Percentiles rank a stretch among this genome's conserved stretches.
phyloP scores from a whole-genome alignment of 768 basidiomycete genomes.

The Lentinula sp. region DNA sequence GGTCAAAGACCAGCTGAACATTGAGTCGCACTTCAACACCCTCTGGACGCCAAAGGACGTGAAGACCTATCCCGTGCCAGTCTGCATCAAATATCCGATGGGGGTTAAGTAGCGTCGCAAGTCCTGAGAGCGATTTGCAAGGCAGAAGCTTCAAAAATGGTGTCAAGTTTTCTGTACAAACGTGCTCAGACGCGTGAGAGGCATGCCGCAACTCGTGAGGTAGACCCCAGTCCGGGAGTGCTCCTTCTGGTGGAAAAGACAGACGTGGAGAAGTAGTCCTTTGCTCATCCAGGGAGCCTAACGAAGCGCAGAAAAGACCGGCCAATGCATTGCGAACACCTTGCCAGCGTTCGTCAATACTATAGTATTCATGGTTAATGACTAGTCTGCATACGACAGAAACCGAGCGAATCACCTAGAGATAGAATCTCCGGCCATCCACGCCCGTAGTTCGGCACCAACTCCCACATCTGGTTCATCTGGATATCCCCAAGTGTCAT shows the following conservation, averaged over 20 bases:
- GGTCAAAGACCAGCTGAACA: constrained; percentile 76
- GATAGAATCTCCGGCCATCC: constrained; percentile 68
- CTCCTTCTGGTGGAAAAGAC: constrained; percentile 59
- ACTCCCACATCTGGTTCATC: constrained; percentile 70
- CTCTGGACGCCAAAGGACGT: constrained; percentile 57
- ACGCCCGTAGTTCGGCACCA: constrained; percentile 88
- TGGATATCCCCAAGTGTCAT: constrained; percentile 78
- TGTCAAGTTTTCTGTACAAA: constrained; percentile 97
- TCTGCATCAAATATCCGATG: constrained; percentile 84
- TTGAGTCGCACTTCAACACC: constrained; percentile 63
- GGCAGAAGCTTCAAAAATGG: constrained; percentile 94
- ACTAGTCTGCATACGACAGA: background rate
- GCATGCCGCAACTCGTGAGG: constrained; percentile 67
- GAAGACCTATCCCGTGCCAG: constrained; percentile 85
- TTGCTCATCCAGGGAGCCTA: constrained; percentile 70
- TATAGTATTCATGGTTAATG: constrained; percentile 20
- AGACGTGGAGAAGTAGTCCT: constrained; percentile 63
- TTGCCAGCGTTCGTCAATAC: constrained; percentile 75
- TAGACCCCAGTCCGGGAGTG: constrained; percentile 38
- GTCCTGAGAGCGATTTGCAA: constrained; percentile 83
- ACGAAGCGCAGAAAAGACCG: constrained; percentile 91
- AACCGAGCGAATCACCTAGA: constrained; percentile 33
- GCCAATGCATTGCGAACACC: constrained; percentile 85
- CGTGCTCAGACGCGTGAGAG: constrained; percentile 72
- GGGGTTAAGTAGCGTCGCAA: constrained; percentile 78